Base-by-base conservation (phyloP, 352 stramenopile species). In the Globisporangium okanoganense region DNA sequence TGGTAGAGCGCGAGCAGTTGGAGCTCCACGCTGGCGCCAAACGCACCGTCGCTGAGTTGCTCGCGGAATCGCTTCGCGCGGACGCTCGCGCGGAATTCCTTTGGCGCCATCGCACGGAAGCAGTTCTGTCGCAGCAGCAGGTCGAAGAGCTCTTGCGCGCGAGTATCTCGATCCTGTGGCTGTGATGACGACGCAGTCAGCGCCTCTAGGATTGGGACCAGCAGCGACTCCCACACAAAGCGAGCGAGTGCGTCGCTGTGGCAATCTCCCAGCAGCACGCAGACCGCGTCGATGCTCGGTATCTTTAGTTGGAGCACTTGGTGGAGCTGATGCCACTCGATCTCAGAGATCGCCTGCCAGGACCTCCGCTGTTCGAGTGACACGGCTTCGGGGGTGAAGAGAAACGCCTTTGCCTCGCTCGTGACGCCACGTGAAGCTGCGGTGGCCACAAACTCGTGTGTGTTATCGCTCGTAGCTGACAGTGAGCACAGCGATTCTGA, bases 181-280 rank as follows among this genome's bases (percentile, higher is more conserved):
- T 33, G 5, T 22, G 20, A 24, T n/a, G n/a, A 18, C 55, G 41
- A 4, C 20, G 18, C 40, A 9, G 20, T 13, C 4, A n/a, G 36
- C 36, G 14, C 7, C 14, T 59, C 31, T 16, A 91, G 31, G 0
- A 86, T 57, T 12, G 60, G 22, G 0, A 76, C 36, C 1, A 91
- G 63, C 29, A 91, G 56, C 43, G 76, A 59, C 36, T 73, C 61
- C 82, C 82, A 91, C 10, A 87, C 68, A 41, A 91, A 87, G 3
- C 36, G 40, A 2, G 56, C 67, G 25, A 85, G 69, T 1, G 66
- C 72, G 44, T 79, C 73, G 43, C 75, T 85, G 9, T n/a, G 61
- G 13, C 70, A 81, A 5, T 75, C 65, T 29, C 83, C 44, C 10
- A 88, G 51, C 13, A 82, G 33, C 44, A 67, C 70, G 51, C 68